A percentile compares a stretch with the other conserved stretches of the same genome.
phyloP scores from a whole-genome alignment of 164 flowering plant genomes.

The Magnolia kwangsiensis region DNA sequence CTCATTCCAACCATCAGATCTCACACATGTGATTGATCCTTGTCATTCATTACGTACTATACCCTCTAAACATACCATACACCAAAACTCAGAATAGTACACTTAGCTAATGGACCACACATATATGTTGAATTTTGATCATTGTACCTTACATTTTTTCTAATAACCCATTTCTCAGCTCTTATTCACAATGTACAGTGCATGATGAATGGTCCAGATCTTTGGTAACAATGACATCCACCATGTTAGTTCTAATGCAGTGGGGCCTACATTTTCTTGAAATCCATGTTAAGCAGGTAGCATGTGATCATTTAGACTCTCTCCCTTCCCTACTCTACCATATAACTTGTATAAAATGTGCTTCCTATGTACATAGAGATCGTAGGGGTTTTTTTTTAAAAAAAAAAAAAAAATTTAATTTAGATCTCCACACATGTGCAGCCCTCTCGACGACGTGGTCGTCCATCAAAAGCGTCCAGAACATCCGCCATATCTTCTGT shows the following conservation, averaged over 20 bases:
- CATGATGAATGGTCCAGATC: no score
- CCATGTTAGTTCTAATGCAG: no score
- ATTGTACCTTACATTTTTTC: neutral
- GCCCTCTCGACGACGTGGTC: conserved; percentile 23
- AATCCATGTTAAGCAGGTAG: no score
- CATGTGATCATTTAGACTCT: neutral
- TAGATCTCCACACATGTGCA: conserved; percentile 11
- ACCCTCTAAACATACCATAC: no score
- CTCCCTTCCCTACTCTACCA: neutral
- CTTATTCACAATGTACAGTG: no score
- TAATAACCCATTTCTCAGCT: neutral
- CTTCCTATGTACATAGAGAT: neutral
- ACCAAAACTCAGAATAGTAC: neutral
- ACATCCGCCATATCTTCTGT: conserved; percentile 39
- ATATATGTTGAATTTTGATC: neutral
- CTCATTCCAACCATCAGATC: no score
- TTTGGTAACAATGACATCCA: no score
- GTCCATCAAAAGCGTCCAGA: conserved; percentile 30
- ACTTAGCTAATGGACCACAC: neutral
- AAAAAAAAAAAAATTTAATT: no score
- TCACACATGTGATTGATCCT: no score
- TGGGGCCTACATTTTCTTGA: no score
- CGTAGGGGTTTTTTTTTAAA: neutral
- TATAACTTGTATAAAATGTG: neutral
- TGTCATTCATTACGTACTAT: no score